Evolutionary conservation across 2,329 filamentous ascomycete species (phyloP).

Genomic region (Fusarium sp.): DNA sequence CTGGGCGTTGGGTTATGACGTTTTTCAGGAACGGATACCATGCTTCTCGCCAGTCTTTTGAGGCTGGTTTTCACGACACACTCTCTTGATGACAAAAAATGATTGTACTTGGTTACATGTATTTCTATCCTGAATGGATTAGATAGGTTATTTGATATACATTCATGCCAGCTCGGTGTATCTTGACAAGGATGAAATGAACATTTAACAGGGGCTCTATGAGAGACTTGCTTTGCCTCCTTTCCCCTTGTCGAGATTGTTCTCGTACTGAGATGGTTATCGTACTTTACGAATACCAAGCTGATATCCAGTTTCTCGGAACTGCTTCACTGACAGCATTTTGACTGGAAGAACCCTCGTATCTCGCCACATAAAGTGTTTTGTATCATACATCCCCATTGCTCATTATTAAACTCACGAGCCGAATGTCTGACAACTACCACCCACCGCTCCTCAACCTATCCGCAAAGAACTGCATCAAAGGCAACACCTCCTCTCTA

Average conservation of each 20-base stretch:
- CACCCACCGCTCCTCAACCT: slow-evolving; percentile 56
- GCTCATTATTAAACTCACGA: neutral
- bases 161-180: neutral
- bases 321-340: too few species aligned
- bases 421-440: slow-evolving; percentile 9
- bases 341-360: neutral
- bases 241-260: neutral
- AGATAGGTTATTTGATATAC: neutral
- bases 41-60: neutral
- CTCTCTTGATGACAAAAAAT: neutral
- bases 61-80: neutral
- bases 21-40: neutral
- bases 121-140: neutral
- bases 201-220: too few species aligned
- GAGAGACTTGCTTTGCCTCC: neutral
- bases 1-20: neutral
- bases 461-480: slow-evolving; percentile 84
- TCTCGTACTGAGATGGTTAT: neutral
- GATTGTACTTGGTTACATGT: neutral
- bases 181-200: neutral
- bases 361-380: neutral
- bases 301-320: neutral
- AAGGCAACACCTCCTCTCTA: slow-evolving; percentile 84
- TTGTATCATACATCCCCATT: neutral
- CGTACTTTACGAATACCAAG: neutral